Base-by-base conservation (phyloP, 345 rosid species). In the Bretschneidera sinensis region DNA sequence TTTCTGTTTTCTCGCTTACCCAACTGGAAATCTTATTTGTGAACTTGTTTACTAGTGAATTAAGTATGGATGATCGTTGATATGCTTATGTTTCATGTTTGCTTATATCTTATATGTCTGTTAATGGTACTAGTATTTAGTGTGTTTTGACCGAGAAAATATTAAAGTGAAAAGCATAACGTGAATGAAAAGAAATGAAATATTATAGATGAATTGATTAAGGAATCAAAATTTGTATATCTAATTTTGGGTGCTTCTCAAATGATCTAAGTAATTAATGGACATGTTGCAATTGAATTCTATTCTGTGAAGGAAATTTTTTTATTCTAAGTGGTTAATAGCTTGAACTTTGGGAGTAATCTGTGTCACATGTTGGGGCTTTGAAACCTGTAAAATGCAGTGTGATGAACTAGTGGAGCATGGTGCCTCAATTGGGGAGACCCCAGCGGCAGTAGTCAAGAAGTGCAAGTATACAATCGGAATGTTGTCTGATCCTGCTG, bases 401-500 rank as follows among this genome's bases (percentile, higher is more conserved):
- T 87, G 97, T 62, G 75, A 84, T 85, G 99, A 94, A 70, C 67
- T 94, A n/a, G 87, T 82, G 73, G 83, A 82, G 64, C 79, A 81
- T 65, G 99, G 97, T 43, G 95, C 97, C 48, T 63, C 81, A 55
- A 75, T 94, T 35, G 90, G 89, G 69, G 81, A 86, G 71, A 89
- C 76, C 43, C 99, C 99, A 35, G 96, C 97, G 13, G 82, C 68
- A 61, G 95, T 94, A 43, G 71, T 94, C 57, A 87, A 84, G 83
- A 92, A 87, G 63, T 89, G 97, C 82, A 82, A 83, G 69, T 71
- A 78, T 69, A 89, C 92, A n/a, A 83, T 92, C 55, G 92, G 87
- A 47, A 87, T 92, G 83, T 60, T 94, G 70, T 82, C 99, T 56
- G 99, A 94, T 75, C 97, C 97, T 77, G 65, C 74, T 9, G 97